Conservation (phyloP, 139 green algal species). For the Volvox africanus region DNA sequence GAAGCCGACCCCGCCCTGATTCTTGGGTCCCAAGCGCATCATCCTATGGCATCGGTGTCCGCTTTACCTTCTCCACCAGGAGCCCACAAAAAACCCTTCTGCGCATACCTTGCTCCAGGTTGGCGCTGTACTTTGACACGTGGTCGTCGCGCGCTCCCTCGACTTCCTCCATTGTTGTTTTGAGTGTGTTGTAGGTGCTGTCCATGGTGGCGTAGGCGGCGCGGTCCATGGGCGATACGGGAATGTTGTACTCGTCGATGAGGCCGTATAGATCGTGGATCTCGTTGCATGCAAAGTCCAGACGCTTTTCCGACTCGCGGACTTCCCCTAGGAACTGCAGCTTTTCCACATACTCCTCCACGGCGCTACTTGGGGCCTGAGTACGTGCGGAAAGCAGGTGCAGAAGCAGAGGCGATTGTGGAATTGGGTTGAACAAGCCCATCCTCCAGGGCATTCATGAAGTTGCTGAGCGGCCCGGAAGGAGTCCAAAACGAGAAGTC, state of each 20-base stretch:
- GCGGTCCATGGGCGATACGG: slow-evolving; percentile 76
- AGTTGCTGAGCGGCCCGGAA: too few relatives aligned
- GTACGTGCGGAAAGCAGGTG: too few relatives aligned
- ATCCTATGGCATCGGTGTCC: too few relatives aligned
- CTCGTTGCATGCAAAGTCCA: slow-evolving; percentile 66
- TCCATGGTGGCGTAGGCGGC: slow-evolving; percentile 81
- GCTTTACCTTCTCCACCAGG: too few relatives aligned
- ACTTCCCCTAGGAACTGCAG: slow-evolving; percentile 71
- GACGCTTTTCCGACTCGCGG: slow-evolving; percentile 51
- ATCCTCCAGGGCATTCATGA: too few relatives aligned
- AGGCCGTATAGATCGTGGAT: slow-evolving; percentile 78
- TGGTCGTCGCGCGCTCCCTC: slow-evolving; percentile 77
- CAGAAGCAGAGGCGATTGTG: too few relatives aligned
- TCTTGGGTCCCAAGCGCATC: too few relatives aligned
- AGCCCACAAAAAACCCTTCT: too few relatives aligned
- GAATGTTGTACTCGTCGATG: slow-evolving; percentile 80
- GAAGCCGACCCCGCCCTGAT: too few relatives aligned
- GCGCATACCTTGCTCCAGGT: slow-evolving; percentile 72
- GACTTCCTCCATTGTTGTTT: slow-evolving; percentile 77
- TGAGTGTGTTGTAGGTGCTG: slow-evolving; percentile 75
- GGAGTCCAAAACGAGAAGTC: too few relatives aligned
- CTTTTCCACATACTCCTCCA: slow-evolving; percentile 87
- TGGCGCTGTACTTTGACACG: slow-evolving; percentile 73
- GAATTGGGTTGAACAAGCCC: too few relatives aligned
- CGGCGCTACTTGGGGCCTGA: slow-evolving; percentile 45